These are phyloP conservation scores for Pseudohalonectria lignicola DNA, from an alignment of 2,329 filamentous ascomycete genomes.

Conservation along the genomic window DNA sequence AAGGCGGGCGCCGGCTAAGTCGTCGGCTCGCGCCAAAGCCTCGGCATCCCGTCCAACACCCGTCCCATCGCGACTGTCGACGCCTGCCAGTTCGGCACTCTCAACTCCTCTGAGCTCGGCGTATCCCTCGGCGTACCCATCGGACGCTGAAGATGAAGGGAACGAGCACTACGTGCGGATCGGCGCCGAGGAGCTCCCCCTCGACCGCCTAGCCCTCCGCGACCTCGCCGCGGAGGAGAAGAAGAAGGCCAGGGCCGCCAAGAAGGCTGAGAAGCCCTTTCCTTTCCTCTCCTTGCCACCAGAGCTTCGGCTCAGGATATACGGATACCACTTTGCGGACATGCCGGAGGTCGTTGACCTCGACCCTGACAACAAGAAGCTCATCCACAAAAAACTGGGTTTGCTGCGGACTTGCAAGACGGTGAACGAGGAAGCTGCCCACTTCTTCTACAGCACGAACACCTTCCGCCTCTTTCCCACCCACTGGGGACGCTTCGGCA, in stretches of 20 bases:
- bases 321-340: conserved; percentile 46
- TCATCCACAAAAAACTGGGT: conserved; percentile 45
- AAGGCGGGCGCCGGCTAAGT: conserved; percentile 1
- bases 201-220: conserved; percentile 32
- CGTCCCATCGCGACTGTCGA: conserved; percentile 8
- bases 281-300: conserved; percentile 57
- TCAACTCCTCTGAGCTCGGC: conserved; percentile 25
- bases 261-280: conserved; percentile 33
- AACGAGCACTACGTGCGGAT: conserved; percentile 7
- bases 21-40: neutral
- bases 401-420: conserved; percentile 50
- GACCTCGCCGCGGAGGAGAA: conserved; percentile 11
- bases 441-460: conserved; percentile 53
- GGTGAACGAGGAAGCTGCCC: conserved; percentile 51
- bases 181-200: conserved; percentile 26
- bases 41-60: neutral
- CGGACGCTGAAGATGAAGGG: conserved; percentile 23
- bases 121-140: conserved; percentile 22
- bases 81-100: conserved; percentile 19
- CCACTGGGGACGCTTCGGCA: conserved; percentile 50
- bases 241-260: conserved; percentile 5
- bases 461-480: conserved; percentile 58
- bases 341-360: conserved; percentile 45
- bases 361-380: conserved; percentile 53
- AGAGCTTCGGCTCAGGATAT: conserved; percentile 60